These are phyloP conservation scores for Phytophthora citricola DNA, from an alignment of 352 stramenopile genomes.

Conservation along the genomic window DNA sequence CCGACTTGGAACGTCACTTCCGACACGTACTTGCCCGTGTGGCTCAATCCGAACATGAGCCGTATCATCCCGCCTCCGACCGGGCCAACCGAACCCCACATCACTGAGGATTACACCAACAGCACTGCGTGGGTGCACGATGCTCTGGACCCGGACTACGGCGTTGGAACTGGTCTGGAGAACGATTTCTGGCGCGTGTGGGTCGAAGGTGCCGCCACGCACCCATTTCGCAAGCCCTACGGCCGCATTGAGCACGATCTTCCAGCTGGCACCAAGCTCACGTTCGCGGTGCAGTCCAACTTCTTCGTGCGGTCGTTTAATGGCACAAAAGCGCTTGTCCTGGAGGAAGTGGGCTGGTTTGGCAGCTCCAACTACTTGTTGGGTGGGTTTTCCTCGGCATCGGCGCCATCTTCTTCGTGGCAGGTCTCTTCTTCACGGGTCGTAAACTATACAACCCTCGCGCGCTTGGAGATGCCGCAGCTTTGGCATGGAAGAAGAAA, in stretches of 20 bases:
- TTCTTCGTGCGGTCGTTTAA: conserved; percentile 76
- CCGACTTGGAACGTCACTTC: conserved; percentile 49
- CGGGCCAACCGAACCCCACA: conserved; percentile 30
- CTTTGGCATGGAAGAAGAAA: conserved; percentile 67
- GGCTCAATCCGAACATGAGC: conserved; percentile 78
- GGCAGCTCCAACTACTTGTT: conserved; percentile 66
- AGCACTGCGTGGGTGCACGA: conserved; percentile 79
- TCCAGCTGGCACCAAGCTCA: conserved; percentile 57
- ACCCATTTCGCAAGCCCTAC: conserved; percentile 79
- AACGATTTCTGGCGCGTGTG: conserved; percentile 83
- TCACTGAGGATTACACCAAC: conserved; percentile 76
- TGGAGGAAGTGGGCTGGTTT: conserved; percentile 75
- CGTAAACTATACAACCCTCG: conserved; percentile 60
- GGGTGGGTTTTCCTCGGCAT: conserved; percentile 63
- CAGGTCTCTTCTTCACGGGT: conserved; percentile 50
- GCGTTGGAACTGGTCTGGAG: conserved; percentile 63
- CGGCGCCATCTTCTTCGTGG: conserved; percentile 59
- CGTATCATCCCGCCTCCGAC: conserved; percentile 65
- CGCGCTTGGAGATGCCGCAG: conserved; percentile 53
- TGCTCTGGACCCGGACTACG: conserved; percentile 44
- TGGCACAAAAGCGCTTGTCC: conserved; percentile 70
- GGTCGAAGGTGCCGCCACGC: conserved; percentile 66
- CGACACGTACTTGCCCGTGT: conserved; percentile 62
- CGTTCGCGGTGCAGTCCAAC: conserved; percentile 84
- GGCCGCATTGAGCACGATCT: conserved; percentile 65